A percentile compares a stretch with the other conserved stretches of the same genome.
Conservation (phyloP, 2,329 filamentous ascomycete species). For the Nigrospora oryzae region DNA sequence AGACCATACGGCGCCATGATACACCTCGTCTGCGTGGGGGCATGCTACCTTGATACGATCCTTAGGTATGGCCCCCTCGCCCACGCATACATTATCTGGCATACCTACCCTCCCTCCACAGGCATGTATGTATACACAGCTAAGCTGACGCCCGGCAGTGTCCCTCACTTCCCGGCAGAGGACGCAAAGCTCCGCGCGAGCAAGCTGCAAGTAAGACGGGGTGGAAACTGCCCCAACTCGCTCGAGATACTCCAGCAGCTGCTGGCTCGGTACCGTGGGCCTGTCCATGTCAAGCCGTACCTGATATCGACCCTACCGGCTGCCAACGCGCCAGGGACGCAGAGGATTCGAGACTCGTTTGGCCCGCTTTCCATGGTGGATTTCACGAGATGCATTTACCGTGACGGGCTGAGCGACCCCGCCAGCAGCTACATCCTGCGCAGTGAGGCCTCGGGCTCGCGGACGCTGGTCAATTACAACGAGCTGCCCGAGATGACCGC, state of each 20-base stretch:
- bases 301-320: conserved; percentile 47
- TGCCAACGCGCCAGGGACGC: conserved; percentile 38
- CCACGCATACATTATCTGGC: conserved; percentile 7
- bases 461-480: conserved; percentile 66
- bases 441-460: conserved; percentile 46
- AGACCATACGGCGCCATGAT: conserved; percentile 26
- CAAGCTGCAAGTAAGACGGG: conserved; percentile 48
- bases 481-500: conserved; percentile 58
- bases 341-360: conserved; percentile 47
- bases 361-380: conserved; percentile 30
- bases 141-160: conserved; percentile 27
- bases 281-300: conserved; percentile 23
- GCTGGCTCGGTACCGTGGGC: conserved; percentile 17
- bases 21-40: conserved; percentile 56
- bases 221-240: conserved; percentile 66
- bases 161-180: conserved; percentile 59
- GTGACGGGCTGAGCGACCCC: conserved; percentile 42
- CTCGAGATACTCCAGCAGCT: conserved; percentile 64
- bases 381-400: conserved; percentile 50
- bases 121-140: not conserved
- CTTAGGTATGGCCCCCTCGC: conserved; percentile 37
- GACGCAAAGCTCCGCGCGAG: conserved; percentile 66
- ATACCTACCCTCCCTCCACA: conserved; percentile 4
- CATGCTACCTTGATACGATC: conserved; percentile 65
- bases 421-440: conserved; percentile 64